Base-by-base conservation (phyloP, 2,329 filamentous ascomycete species). In the Pyrenochaeta sp. region DNA sequence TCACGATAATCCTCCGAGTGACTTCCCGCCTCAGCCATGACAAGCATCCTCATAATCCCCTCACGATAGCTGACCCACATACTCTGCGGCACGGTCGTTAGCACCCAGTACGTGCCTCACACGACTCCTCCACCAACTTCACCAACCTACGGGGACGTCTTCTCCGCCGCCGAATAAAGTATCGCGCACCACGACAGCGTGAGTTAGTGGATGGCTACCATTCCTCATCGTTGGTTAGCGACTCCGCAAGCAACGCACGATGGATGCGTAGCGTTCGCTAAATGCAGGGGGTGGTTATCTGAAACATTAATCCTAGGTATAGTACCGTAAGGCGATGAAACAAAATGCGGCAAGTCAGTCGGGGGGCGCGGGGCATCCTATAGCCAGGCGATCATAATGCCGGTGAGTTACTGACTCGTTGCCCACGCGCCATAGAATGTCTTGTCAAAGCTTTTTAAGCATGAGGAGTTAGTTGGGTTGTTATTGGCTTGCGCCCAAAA, bases 261-360 rank as follows among this genome's bases (percentile, higher is more conserved):
- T 48, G 54, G 43, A 48, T 42, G 42, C 28, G 36, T 53, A 37
- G 36, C 48, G 55, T 60, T 55, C 30, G 42, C n/a, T 30, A 40
- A 56, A 37, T 15, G 50, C 54, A 62, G 56, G 67, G 62, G 54
- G 50, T 48, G 44, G 37, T 37, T 54, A 55, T 55, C 56, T 68
- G 63, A 69, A 69, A 71, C 66, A 56, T 44, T 60, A 43, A 67
- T 47, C 58, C 65, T 56, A 42, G 60, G 32, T 56, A 65, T 71
- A 68, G 50, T 59, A 68, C 54, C 58, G 52, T 44, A 52, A 44
- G 44, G 50, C 50, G 59, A 58, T 64, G 60, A 64, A 59, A 64
- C 63, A 50, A 52, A 56, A 55, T 37, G 45, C 40, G 42, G 44
- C 40, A 55, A n/a, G 19, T 19, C 19, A 25, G 43, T 24, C 24